Evolutionary conservation across 441 rosid species (phyloP).

Genomic region (Pelargonium citronellum): DNA sequence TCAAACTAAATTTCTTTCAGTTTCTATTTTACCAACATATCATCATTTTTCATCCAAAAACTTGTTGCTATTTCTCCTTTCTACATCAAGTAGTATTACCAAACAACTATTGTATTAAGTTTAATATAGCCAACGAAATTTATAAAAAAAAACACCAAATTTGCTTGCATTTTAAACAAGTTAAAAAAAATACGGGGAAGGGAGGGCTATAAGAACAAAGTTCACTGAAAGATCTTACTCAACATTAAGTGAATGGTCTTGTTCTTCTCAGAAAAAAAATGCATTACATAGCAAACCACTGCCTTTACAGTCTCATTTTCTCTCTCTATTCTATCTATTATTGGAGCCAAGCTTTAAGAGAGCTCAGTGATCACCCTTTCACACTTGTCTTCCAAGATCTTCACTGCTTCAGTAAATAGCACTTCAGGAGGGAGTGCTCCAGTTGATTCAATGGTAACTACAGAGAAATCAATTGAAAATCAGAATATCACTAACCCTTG

Average conservation of each 20-base stretch:
- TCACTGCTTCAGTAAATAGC: slow-evolving; percentile 85
- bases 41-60: no score
- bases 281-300: background rate
- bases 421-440: slow-evolving; percentile 80
- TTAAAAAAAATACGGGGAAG: no score
- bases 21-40: no score
- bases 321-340: background rate
- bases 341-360: slow-evolving; percentile 37
- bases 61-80: no score
- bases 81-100: no score
- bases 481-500: background rate
- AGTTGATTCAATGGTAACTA: slow-evolving; percentile 84
- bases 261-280: background rate
- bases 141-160: no score
- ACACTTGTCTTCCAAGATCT: slow-evolving; percentile 82
- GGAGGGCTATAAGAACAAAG: background rate
- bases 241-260: background rate
- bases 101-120: no score
- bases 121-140: no score
- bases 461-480: slow-evolving; percentile 7
- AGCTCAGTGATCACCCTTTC: slow-evolving; percentile 64
- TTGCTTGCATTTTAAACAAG: no score
- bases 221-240: background rate
- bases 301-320: slow-evolving; percentile 1
- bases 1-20: no score